phyloP scores from a whole-genome alignment of 2,329 filamentous ascomycete genomes.

The Metarhizium humberi region DNA sequence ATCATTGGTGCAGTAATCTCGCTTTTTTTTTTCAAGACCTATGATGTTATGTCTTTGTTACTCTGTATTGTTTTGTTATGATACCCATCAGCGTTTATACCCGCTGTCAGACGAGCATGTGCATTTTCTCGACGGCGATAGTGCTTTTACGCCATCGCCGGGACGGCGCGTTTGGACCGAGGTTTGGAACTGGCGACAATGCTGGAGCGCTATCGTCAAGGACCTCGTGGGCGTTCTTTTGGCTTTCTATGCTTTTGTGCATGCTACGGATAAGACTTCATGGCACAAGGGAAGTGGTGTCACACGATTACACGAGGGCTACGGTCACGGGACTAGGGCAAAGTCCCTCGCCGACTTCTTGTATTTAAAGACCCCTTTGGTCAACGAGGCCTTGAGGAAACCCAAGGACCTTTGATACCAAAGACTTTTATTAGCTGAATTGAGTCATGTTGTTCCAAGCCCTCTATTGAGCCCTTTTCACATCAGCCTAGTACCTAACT shows the following conservation, averaged over 20 bases:
- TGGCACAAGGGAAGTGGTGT: too few species aligned
- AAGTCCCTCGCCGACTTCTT: too few species aligned
- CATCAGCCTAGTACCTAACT: too few species aligned
- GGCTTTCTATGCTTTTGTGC: not conserved
- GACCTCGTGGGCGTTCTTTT: conserved; percentile 37
- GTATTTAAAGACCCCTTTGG: too few species aligned
- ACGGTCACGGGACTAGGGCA: too few species aligned
- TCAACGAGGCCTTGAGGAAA: too few species aligned
- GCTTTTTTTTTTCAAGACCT: conserved; percentile 10
- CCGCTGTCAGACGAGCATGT: conserved; percentile 32
- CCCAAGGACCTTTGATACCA: too few species aligned
- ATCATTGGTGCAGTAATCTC: conserved; percentile 20
- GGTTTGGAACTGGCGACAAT: conserved; percentile 37
- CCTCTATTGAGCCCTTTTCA: too few species aligned
- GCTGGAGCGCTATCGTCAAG: conserved; percentile 42
- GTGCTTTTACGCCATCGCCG: conserved; percentile 48
- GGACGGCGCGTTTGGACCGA: conserved; percentile 44
- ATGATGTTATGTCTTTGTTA: conserved; percentile 2
- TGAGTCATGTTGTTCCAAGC: too few species aligned
- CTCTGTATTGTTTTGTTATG: conserved; percentile 19
- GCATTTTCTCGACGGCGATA: conserved; percentile 39
- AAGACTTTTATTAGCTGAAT: too few species aligned
- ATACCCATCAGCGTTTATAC: conserved; percentile 37
- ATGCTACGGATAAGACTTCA: too few species aligned
- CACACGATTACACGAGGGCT: too few species aligned